Evolutionary conservation across 2,329 filamentous ascomycete species (phyloP), one percentile per base, ranked within the genome.

Genomic region (Cladosporium phlei): DNA sequence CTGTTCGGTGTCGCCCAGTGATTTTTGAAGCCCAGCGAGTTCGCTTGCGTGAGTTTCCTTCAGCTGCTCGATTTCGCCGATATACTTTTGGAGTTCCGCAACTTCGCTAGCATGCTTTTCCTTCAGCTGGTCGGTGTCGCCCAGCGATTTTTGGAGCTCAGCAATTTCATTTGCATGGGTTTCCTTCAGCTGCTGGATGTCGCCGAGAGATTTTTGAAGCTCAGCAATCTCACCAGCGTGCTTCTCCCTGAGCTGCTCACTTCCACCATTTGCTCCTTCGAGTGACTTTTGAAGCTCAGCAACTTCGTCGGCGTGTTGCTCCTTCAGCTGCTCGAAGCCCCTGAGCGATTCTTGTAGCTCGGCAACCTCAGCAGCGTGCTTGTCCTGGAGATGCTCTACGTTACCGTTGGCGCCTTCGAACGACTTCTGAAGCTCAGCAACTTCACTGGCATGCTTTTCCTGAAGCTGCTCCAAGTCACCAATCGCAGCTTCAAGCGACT

Each of bases 1-100:
- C 5, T 47, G 52, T 25, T 55, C 51, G 7, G 55, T 46, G 12
- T 34, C 52, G 27, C 49, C 44, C 6, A 53, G 50, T 10, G 47
- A 33, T 7, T 38, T 22, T 10, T 29, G 30, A 7, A 52, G 35
- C 14, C 20, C 28, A 8, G 32, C 39, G 9, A 54, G 19, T 16
- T 38, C 38, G 11, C 28, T 33, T 10, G 34, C 30, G 28, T 55
- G 47, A 9, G 24, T 20, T 9, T 48, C 39, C 37, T 50, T 35
- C 16, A 51, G 28, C 2, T 42, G 19, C 16, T 37, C 30, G 5
- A 29, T 20, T 6, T 28, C 42, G 5, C 24, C 30, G 16, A 27
- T 6, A 9, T 24, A 24, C 29, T 40, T 39, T 8, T 22, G 28
- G 4, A 40, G 32, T 4, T 30, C 24, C 3, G 30, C 21, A 7